These are phyloP conservation scores for Mycena rosella DNA, from an alignment of 768 basidiomycete species.

Conservation along the genomic window DNA sequence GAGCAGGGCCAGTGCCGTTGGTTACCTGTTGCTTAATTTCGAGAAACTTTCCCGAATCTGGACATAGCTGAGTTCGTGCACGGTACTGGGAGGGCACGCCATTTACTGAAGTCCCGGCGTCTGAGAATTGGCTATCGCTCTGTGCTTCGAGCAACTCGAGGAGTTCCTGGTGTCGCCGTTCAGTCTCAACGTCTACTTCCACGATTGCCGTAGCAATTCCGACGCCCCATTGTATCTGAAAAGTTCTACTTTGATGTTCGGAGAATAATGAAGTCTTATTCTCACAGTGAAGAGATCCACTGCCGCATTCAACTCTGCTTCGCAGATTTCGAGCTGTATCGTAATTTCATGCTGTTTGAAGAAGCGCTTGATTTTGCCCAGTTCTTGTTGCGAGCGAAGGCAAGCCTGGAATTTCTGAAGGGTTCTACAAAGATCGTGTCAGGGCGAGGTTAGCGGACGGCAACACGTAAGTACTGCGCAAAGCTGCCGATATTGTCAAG, in stretches of 20 bases:
- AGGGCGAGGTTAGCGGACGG: too few species aligned
- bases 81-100: too few species aligned
- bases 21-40: background rate
- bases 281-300: background rate
- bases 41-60: background rate
- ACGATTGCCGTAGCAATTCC: too few species aligned
- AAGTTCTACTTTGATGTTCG: background rate
- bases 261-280: background rate
- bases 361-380: background rate
- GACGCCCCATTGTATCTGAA: background rate
- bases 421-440: background rate
- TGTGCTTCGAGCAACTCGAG: too few species aligned
- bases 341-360: background rate
- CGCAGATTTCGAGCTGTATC: background rate
- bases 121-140: too few species aligned
- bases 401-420: background rate
- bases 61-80: background rate
- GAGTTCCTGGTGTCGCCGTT: too few species aligned
- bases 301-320: background rate
- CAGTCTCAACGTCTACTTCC: too few species aligned
- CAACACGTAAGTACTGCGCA: too few species aligned
- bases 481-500: background rate
- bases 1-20: too few species aligned
- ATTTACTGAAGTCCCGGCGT: background rate
- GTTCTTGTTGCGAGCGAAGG: background rate